These are phyloP conservation scores for Crithidia expoeki DNA, from an alignment of 208 protist genomes.

Conservation along the genomic window DNA sequence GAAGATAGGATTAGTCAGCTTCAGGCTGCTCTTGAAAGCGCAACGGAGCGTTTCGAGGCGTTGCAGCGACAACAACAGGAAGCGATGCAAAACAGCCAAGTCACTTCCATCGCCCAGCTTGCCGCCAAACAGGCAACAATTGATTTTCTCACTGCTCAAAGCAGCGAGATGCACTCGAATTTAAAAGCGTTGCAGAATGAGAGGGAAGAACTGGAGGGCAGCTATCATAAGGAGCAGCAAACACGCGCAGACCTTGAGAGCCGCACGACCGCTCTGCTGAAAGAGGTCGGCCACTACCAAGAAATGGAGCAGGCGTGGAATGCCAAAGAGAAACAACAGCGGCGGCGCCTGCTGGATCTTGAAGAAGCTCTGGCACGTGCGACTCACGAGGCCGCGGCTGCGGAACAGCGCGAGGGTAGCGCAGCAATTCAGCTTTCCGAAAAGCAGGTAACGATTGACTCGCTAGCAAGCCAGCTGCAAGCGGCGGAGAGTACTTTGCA, in stretches of 20 bases:
- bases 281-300: neutral
- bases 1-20: neutral
- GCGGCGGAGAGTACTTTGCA: neutral
- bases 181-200: neutral
- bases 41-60: neutral
- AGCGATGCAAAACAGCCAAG: neutral
- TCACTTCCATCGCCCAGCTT: neutral
- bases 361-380: neutral
- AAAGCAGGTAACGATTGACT: neutral
- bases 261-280: neutral
- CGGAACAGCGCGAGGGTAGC: neutral
- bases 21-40: neutral
- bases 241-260: neutral
- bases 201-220: neutral
- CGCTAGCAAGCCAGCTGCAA: neutral
- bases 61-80: neutral
- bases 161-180: neutral
- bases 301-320: constrained; percentile 3
- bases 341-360: neutral
- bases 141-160: neutral
- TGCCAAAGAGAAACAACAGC: too few species aligned
- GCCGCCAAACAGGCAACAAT: neutral
- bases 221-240: neutral
- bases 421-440: neutral
- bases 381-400: neutral